Base-by-base conservation (phyloP, 2,329 filamentous ascomycete genomes). In the Elsinoe necatrix region DNA sequence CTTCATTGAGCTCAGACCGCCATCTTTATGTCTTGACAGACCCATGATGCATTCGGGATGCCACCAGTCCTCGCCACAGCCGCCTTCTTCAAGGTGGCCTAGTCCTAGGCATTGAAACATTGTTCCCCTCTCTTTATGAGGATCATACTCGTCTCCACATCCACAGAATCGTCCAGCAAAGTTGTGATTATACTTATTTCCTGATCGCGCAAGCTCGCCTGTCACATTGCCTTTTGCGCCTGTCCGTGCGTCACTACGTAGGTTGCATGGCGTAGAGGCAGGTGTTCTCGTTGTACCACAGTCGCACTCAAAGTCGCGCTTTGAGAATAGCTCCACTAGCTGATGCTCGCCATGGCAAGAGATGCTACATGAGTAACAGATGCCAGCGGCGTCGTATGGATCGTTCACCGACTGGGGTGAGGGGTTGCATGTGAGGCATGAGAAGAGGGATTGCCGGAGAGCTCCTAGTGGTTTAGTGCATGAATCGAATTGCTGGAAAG, bases 71-170 rank as follows among this genome's bases (percentile, higher is more conserved):
- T 97, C 92, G 11, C 92, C 92, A 71, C 92, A 97, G 3, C 91
- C 92, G 14, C 91, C 91, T 1, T 85, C 84, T 62, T 92, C 86
- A 11, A 81, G 78, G 0, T 83, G 86, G 0, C 89, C 90, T 0
- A 97, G 75, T 0, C 92, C 92, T 1, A 97, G 71, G 67, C 93
- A 98, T 70, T 98, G 93, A 64, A 95, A 98, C 93, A 98, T 98
- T 37, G 91, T 97, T 0, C 92, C 92, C 64, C 92, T 95, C 69
- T 98, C 90, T 67, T 87, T 79, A 48, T 92, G 81, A 0, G 92
- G 83, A 68, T 96, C 87, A 68, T 98, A 98, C 59, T 91, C 83
- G 65, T 91, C 86, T 27, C 81, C 81, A 66, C 93, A 98, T 1
- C 86, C 88, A 69, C 93, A 98, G 73, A 98, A 98, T 43, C 79